phyloP scores from a whole-genome alignment of 2,329 filamentous ascomycete species.

The Colletotrichum sp. region DNA sequence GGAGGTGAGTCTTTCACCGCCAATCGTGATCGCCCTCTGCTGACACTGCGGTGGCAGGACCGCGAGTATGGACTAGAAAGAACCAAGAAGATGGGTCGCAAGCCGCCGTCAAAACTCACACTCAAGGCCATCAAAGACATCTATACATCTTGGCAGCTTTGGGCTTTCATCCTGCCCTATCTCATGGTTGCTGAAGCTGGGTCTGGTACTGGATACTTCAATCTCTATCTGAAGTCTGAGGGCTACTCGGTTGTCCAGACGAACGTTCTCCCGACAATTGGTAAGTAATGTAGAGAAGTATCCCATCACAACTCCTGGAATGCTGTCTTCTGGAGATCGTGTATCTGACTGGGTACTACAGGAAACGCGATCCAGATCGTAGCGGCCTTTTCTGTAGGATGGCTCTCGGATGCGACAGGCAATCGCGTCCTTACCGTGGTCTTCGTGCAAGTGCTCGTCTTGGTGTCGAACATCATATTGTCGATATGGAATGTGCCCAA shows the following conservation, averaged over 20 bases:
- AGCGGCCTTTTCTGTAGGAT: neutral
- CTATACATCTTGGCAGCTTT: constrained; percentile 20
- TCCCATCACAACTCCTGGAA: rapidly evolving
- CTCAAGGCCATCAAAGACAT: constrained; percentile 14
- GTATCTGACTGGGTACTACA: neutral
- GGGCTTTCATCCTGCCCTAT: constrained; percentile 24
- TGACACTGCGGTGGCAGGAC: neutral
- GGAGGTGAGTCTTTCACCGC: neutral
- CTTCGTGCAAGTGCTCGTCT: constrained; percentile 5
- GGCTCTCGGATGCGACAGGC: neutral
- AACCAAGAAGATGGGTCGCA: constrained; percentile 24
- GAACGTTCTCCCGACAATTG: constrained; percentile 43
- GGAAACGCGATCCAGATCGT: neutral
- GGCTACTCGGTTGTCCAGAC: constrained; percentile 55
- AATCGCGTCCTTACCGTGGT: neutral
- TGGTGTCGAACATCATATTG: constrained; percentile 25
- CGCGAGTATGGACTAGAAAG: constrained; percentile 23
- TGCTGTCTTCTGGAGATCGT: rapidly evolving
- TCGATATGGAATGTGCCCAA: constrained; percentile 25
- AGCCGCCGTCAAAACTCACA: constrained; percentile 12
- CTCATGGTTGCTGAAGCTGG: constrained; percentile 19
- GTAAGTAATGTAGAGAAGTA: neutral
- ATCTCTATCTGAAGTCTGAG: constrained; percentile 44
- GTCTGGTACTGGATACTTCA: constrained; percentile 27
- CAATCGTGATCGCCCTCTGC: rapidly evolving